These are phyloP conservation scores for Chamaecrista fasciculata DNA, from an alignment of 306 rosid genomes.

Conservation along the genomic window DNA sequence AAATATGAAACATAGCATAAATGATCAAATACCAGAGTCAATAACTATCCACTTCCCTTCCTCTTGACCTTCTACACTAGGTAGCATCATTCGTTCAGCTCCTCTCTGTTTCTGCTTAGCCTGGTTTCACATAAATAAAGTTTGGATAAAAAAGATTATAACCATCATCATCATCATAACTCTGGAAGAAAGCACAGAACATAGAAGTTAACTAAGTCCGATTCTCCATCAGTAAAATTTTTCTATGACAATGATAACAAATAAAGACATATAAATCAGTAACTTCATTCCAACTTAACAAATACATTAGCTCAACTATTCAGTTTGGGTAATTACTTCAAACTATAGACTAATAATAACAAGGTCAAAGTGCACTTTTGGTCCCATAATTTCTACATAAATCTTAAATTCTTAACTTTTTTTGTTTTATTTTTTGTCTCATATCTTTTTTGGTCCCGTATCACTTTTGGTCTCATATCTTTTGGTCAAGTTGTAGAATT, in stretches of 20 bases:
- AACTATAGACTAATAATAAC: not conserved
- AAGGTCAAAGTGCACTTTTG: no score
- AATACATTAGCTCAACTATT: not conserved
- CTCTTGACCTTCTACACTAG: slow-evolving; percentile 81
- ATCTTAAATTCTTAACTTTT: no score
- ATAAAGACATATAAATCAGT: not conserved
- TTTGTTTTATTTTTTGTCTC: no score
- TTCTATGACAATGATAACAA: not conserved
- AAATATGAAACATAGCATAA: slow-evolving; percentile 2
- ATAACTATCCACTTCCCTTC: slow-evolving; percentile 94
- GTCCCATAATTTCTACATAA: no score
- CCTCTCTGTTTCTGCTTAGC: slow-evolving; percentile 93
- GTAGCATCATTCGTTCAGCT: slow-evolving; percentile 55
- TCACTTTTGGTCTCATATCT: no score
- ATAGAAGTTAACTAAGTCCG: not conserved
- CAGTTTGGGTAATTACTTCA: not conserved
- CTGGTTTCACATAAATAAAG: slow-evolving; percentile 32
- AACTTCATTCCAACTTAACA: not conserved
- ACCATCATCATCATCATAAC: not conserved
- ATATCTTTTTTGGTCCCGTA: no score
- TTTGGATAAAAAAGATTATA: not conserved
- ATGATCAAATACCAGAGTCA: slow-evolving; percentile 69
- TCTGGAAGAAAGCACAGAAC: not conserved
- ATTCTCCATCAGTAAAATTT: not conserved
- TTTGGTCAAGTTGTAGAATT: no score